Base-by-base conservation (phyloP, 1,139 yeast genomes). In the Nakaseomyces uthaithaninus region DNA sequence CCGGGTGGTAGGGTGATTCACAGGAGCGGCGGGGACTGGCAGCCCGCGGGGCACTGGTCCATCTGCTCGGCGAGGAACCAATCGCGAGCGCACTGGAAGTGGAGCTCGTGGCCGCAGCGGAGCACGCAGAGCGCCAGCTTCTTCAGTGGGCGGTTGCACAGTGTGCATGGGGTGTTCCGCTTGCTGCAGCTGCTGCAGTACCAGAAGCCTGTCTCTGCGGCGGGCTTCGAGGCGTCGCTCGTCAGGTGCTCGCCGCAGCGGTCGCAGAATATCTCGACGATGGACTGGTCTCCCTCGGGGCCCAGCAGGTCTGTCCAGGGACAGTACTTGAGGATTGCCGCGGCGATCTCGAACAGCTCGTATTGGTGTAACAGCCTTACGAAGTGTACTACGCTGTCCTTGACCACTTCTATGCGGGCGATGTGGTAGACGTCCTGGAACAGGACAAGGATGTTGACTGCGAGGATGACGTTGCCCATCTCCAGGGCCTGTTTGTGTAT, bases 61-160 rank as follows among this genome's bases (percentile, higher is more conserved):
- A 80, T 78, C 19, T 66, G 70, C 22, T 74, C 81, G 2, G 69
- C 76, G 26, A 80, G 62, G 54, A 84, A 78, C 97, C 97, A 89
- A 37, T 74, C 72, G 45, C 71, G 69, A 54, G 87, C 67, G 64
- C 98, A 91, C 3, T 77, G 77, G 54, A 77, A 77, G 60, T 91
- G 98, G 1, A 94, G 89, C 42, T 79, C 71, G 60, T 91, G 97
- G 0, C 96, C 96, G 65, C 97, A 91, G 36, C 67, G 72, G 40
- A 84, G 63, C 17, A 79, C 65, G n/a, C 76, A 76, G 18, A 83
- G 74, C 9, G 80, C 72, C 41, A 83, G 66, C 0, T 94, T 94
- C 51, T 73, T 75, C 51, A 89, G 70, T 2, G 95, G 91, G 53
- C 75, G 80, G 46, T 80, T 71, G 57, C 97, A 91, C 46, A 81